Conservation (phyloP, 129 eudicot species). For the Helianthus tuberosus region DNA sequence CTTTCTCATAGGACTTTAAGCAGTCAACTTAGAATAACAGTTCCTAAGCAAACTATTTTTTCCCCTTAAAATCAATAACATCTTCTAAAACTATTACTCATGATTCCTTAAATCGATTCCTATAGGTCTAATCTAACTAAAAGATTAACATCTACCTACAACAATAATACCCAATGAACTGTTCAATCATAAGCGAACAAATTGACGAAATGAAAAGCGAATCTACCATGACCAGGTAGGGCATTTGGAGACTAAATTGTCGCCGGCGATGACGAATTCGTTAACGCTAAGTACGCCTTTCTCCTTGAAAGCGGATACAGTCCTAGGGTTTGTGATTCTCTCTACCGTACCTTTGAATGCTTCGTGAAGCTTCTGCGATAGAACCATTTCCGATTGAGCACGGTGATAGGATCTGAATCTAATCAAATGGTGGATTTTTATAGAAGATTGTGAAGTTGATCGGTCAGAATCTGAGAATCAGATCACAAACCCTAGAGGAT, state of each 20-base stretch:
- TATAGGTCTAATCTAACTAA: no score
- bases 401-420: no score
- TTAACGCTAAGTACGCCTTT: conserved; percentile 88
- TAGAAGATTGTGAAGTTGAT: neutral
- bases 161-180: neutral
- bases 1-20: neutral
- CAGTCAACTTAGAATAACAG: neutral
- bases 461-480: neutral
- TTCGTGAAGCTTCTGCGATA: conserved; percentile 80
- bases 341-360: conserved; percentile 91
- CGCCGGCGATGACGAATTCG: conserved; percentile 90
- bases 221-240: conserved; percentile 98
- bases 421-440: neutral
- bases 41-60: neutral
- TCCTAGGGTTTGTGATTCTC: conserved; percentile 84
- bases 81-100: no score
- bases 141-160: neutral
- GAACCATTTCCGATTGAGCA: conserved; percentile 50
- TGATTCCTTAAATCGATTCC: no score
- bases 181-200: neutral
- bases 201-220: neutral
- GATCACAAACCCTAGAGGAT: neutral
- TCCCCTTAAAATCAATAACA: neutral
- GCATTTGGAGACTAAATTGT: conserved; percentile 91
- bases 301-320: conserved; percentile 92